Conservation (phyloP, 2,329 filamentous ascomycete genomes). For the Diplodia seriata region DNA sequence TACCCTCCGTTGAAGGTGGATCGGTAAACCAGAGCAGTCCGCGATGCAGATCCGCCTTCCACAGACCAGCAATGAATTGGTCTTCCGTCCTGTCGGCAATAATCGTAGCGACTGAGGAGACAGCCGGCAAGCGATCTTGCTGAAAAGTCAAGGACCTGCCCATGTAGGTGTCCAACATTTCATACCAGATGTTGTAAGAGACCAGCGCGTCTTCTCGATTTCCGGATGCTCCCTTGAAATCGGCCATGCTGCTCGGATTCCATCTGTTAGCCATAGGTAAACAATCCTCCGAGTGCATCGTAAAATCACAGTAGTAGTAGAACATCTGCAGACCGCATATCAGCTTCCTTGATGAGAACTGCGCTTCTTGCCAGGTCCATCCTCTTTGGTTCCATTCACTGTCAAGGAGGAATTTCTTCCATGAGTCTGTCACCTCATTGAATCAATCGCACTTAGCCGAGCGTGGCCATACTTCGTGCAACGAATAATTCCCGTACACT, state of each 20-base stretch:
- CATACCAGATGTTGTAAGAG: not conserved
- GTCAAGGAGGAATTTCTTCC: too few relatives aligned
- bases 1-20: too few relatives aligned
- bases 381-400: not conserved
- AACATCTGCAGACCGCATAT: not conserved
- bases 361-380: not conserved
- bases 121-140: not conserved
- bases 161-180: fast-evolving
- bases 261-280: too few relatives aligned
- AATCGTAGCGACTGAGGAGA: not conserved
- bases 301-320: not conserved
- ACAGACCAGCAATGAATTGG: not conserved
- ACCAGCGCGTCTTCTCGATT: too few relatives aligned
- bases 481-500: not conserved
- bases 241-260: too few relatives aligned
- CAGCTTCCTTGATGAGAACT: not conserved
- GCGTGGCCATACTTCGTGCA: not conserved
- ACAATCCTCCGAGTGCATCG: not conserved
- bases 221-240: too few relatives aligned
- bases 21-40: not conserved
- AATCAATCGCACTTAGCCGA: too few relatives aligned
- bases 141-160: not conserved
- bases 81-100: not conserved
- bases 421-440: too few relatives aligned
- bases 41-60: not conserved